Evolutionary conservation across 768 basidiomycete species (phyloP), one percentile per base, ranked within the genome.

Genomic region (Serendipita sp.): DNA sequence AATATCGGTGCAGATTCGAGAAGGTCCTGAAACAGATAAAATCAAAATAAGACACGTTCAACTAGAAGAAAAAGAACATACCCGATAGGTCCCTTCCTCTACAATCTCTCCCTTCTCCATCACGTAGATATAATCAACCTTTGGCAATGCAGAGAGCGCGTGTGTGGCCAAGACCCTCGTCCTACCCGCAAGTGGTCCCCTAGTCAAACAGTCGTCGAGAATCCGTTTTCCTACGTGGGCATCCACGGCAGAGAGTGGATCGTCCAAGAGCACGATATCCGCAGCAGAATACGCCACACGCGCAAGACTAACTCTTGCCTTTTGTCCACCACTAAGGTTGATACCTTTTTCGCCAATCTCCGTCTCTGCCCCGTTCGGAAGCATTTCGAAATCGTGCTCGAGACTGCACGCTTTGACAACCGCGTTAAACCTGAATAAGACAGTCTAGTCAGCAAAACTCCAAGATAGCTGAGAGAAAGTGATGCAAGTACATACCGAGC

Each of bases 291-390:
- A 93, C 1, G 85, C 85, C 0, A 88, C 88, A 32, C 90, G 77
- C 0, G 89, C 90, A 28, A 90, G 75, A 0, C 84, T 85, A 3
- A 89, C 80, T n/a, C 86, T 83, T 44, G 86, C 85, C 80, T 86
- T 69, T n/a, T 71, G 67, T 28, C 67, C 70, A 77, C 84, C 84
- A 67, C 82, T 83, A 44, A 85, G 73, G 72, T 82, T 85, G 68
- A 86, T 84, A 0, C 88, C 89, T 70, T 85, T 85, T 74, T 91
- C 88, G 28, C 86, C 87, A 56, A 88, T 85, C 72, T 85, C 83
- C 0, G 86, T 87, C 44, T 76, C 67, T 71, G 88, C 85, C 3
- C 86, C 85, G 58, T 86, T 73, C 0, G 87, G 83, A 8, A 92
- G 76, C 67, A 87, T 80, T 45, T 83, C 80, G 2, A 92, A 75